Base-by-base conservation (phyloP, 31 red algal genomes). In the Endocladia muricata region DNA sequence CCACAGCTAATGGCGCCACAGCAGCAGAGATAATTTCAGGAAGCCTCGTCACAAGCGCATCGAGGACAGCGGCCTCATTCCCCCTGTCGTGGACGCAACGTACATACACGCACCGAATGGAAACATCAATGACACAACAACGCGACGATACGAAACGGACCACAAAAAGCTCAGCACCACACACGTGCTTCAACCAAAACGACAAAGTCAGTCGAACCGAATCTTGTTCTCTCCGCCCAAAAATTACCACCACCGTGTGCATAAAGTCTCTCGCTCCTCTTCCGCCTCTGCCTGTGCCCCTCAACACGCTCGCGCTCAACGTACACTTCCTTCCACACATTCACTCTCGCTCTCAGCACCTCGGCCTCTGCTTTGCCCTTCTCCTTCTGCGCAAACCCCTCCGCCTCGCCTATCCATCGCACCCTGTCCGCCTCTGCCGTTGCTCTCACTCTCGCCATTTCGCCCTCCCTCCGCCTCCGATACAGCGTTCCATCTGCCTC, bases 401-500 rank as follows among this genome's bases (percentile, higher is more conserved):
- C 86, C 32, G 86, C 86, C 31, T 76, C 33, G 5, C 79, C 86
- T 21, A 64, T 84, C 35, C 41, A 2, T 19, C 77, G 59, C 13
- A 80, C 58, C 34, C 41, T 36, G 2, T 37, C 55, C 13, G 48
- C 70, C 34, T 78, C 70, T 57, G 39, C 77, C 2, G 15, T 33
- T 35, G 77, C 60, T 32, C 55, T 57, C 4, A 58, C 42, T 41
- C 59, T 23, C 39, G 38, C 23, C 29, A 52, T 55, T 39, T 77
- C 56, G 29, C 42, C 73, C 15, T 77, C 52, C 44, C 73, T 61
- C 56, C 9, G 22, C 44, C n/a, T 59, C 55, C 73, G 19, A 23
- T 30, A 82, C 3, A 84, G 61, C 28, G 36, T 51, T 23, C 77
- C 85, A 72, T 81, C 70, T 37, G 77, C 85, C 19, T 65, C 57